phyloP scores from a whole-genome alignment of 768 basidiomycete genomes.

The Russula sp. region DNA sequence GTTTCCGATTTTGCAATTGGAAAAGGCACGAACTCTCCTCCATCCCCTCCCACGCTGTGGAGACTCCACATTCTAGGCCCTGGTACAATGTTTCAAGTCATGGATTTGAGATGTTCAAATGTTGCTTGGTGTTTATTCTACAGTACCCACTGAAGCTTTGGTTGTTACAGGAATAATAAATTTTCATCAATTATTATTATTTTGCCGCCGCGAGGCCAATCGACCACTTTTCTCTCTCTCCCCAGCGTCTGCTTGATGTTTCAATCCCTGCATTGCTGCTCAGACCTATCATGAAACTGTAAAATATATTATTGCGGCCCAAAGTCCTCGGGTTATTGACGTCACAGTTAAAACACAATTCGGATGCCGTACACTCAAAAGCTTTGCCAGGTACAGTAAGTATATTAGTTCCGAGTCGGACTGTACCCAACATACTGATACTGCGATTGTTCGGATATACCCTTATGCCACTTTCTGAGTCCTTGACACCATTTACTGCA shows the following conservation, averaged over 20 bases:
- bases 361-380: background rate
- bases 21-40: background rate
- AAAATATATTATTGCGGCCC: background rate
- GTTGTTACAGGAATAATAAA: background rate
- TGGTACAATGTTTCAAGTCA: background rate
- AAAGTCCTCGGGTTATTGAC: background rate
- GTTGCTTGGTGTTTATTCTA: background rate
- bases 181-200: background rate
- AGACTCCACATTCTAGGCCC: background rate
- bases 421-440: no score
- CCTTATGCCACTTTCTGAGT: no score
- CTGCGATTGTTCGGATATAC: no score
- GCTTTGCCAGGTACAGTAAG: background rate
- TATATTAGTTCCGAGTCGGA: no score
- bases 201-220: background rate
- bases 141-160: background rate
- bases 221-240: background rate
- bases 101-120: background rate
- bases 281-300: background rate
- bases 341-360: background rate
- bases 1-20: background rate
- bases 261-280: background rate
- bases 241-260: background rate
- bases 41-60: background rate
- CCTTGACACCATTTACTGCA: no score